These are phyloP conservation scores for Plasmodium fragile DNA, from an alignment of 169 alveolate species.

Conservation along the genomic window DNA sequence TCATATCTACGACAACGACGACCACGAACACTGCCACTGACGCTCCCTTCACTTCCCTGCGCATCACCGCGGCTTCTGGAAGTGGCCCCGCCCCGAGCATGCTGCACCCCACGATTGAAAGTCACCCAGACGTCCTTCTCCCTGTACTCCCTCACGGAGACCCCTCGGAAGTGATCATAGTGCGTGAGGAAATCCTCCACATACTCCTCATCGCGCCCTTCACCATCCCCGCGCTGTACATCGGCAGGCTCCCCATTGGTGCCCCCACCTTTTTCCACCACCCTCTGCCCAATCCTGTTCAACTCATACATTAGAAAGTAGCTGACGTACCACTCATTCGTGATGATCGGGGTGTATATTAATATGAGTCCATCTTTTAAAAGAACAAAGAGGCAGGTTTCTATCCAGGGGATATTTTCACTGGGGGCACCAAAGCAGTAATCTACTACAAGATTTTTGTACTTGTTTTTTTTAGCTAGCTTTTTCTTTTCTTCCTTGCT, in stretches of 20 bases:
- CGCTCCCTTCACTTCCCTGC: neutral
- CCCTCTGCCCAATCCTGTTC: constrained; percentile 5
- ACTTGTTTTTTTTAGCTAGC: constrained; percentile 15
- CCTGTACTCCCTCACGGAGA: constrained; percentile 18
- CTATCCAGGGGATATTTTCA: constrained; percentile 59
- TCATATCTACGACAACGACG: neutral
- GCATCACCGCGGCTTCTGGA: neutral
- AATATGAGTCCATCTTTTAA: constrained; percentile 34
- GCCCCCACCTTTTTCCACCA: neutral
- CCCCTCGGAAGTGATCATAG: constrained; percentile 25
- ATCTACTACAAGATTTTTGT: constrained; percentile 65
- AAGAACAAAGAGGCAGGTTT: constrained; percentile 51
- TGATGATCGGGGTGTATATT: constrained; percentile 51
- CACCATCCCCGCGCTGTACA: neutral
- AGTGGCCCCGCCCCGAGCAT: neutral
- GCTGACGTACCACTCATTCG: constrained; percentile 44
- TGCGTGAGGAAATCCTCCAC: constrained; percentile 28
- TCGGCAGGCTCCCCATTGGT: neutral
- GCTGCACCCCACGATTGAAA: neutral
- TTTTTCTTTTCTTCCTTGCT: constrained; percentile 4
- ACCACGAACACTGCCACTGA: neutral
- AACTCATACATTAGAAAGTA: constrained; percentile 27
- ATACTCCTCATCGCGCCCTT: neutral
- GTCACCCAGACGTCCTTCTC: constrained; percentile 5
- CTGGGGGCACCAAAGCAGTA: constrained; percentile 37